Conservation (phyloP, 2,329 filamentous ascomycete species). For the Aspergillus quadrilineatus region DNA sequence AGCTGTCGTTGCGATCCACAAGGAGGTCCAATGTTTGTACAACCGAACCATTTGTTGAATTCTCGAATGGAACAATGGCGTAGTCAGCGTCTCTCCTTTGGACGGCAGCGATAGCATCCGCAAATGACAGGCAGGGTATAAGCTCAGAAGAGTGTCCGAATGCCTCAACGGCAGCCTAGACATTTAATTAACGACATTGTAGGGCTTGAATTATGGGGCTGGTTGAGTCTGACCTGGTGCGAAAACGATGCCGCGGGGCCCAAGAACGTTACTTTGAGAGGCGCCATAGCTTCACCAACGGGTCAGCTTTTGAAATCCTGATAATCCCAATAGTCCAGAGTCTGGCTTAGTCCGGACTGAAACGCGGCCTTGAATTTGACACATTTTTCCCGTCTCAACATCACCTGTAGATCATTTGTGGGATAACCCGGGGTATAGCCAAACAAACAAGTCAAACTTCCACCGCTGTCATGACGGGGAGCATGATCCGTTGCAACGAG, state of each 20-base stretch:
- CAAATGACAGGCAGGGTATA: constrained; percentile 38
- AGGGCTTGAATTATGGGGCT: constrained; percentile 20
- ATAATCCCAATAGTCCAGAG: no score
- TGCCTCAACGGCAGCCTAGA: constrained; percentile 54
- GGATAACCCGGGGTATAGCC: not conserved
- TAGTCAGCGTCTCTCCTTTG: constrained; percentile 64
- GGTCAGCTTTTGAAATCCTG: not conserved
- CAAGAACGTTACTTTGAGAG: constrained; percentile 53
- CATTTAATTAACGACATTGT: constrained; percentile 17
- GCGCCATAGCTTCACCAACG: constrained; percentile 19
- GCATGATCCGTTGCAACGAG: not conserved
- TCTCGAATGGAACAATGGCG: constrained; percentile 92
- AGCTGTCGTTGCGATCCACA: constrained; percentile 66
- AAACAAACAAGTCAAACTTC: constrained; percentile 28
- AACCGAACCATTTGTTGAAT: constrained; percentile 91
- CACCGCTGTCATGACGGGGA: not conserved
- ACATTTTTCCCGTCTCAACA: not conserved
- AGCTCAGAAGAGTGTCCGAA: constrained; percentile 43
- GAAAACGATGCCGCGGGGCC: constrained; percentile 67
- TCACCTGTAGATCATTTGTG: constrained; percentile 5
- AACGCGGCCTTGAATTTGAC: not conserved
- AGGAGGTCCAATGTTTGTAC: constrained; percentile 87
- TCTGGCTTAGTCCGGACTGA: not conserved
- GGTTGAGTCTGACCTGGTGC: constrained; percentile 57
- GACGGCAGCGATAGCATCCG: constrained; percentile 75